phyloP scores from a whole-genome alignment of 1,139 yeast species.

The Chernovozyma sophiae-reginae region DNA sequence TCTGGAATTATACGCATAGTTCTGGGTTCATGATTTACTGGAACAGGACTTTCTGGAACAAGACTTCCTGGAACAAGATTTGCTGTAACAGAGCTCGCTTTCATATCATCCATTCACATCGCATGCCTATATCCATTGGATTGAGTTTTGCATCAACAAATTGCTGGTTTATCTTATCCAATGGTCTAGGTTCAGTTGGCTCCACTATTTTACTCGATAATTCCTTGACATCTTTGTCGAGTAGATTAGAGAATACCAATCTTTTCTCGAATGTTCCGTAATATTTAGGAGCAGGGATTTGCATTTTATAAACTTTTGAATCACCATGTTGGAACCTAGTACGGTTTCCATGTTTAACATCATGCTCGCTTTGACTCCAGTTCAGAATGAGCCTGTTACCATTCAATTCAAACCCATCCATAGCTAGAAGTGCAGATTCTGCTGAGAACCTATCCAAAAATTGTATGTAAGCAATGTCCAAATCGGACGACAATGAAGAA shows the following conservation, averaged over 20 bases:
- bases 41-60: too few species aligned
- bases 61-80: too few species aligned
- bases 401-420: constrained; percentile 29
- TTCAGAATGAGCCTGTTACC: constrained; percentile 26
- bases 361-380: constrained; percentile 26
- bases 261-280: constrained; percentile 14
- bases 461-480: constrained; percentile 22
- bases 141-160: constrained; percentile 14
- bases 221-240: constrained; percentile 10
- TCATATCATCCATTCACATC: too few species aligned
- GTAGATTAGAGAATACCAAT: constrained; percentile 17
- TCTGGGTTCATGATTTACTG: too few species aligned
- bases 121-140: constrained; percentile 11
- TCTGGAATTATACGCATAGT: too few species aligned
- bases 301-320: constrained; percentile 11
- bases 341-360: neutral
- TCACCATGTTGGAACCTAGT: constrained; percentile 9
- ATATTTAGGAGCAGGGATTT: constrained; percentile 15
- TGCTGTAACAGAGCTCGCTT: too few species aligned
- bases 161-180: constrained; percentile 14
- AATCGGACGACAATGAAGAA: constrained; percentile 18
- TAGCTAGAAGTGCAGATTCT: constrained; percentile 29
- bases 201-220: constrained; percentile 11
- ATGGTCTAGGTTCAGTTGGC: constrained; percentile 17
- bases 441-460: constrained; percentile 33